Evolutionary conservation across 768 basidiomycete species (phyloP).

Genomic region (Leccinum boreale): DNA sequence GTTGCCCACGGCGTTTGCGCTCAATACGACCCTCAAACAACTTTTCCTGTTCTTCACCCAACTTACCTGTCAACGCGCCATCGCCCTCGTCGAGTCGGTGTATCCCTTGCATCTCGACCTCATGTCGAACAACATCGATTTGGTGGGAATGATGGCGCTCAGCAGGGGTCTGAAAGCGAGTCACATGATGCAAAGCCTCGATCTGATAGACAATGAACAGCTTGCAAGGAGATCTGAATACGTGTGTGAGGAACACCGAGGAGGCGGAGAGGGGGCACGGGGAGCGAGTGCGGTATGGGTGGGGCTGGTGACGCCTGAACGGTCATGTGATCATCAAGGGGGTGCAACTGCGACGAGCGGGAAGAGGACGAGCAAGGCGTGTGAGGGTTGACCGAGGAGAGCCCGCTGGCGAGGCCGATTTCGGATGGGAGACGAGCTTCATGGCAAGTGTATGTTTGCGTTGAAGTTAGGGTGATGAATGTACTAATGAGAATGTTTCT

Average conservation of each 20-base stretch:
- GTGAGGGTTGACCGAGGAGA: slow-evolving; percentile 85
- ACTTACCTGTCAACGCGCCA: slow-evolving; percentile 81
- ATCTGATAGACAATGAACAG: slow-evolving; percentile 80
- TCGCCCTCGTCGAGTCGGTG: slow-evolving; percentile 94
- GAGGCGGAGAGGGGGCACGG: slow-evolving; percentile 47
- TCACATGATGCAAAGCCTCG: slow-evolving; percentile 83
- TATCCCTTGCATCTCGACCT: slow-evolving; percentile 89
- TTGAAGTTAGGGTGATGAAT: too few species aligned
- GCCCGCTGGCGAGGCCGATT: slow-evolving; percentile 72
- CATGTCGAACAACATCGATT: slow-evolving; percentile 76
- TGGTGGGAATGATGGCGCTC: slow-evolving; percentile 92
- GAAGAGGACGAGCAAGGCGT: slow-evolving; percentile 61
- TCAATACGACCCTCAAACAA: slow-evolving; percentile 88
- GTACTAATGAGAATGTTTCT: neutral
- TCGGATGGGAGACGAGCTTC: slow-evolving; percentile 39
- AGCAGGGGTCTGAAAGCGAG: slow-evolving; percentile 83
- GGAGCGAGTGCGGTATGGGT: too few species aligned
- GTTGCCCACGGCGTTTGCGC: slow-evolving; percentile 86
- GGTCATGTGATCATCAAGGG: too few species aligned
- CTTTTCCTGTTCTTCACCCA: slow-evolving; percentile 83
- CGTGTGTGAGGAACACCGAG: slow-evolving; percentile 94
- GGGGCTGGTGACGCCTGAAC: too few species aligned
- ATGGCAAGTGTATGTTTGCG: slow-evolving; percentile 38
- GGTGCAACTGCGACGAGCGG: too few species aligned
- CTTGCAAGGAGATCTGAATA: slow-evolving; percentile 85